phyloP scores from a whole-genome alignment of 306 rosid species.

The Prunus kanzakura region DNA sequence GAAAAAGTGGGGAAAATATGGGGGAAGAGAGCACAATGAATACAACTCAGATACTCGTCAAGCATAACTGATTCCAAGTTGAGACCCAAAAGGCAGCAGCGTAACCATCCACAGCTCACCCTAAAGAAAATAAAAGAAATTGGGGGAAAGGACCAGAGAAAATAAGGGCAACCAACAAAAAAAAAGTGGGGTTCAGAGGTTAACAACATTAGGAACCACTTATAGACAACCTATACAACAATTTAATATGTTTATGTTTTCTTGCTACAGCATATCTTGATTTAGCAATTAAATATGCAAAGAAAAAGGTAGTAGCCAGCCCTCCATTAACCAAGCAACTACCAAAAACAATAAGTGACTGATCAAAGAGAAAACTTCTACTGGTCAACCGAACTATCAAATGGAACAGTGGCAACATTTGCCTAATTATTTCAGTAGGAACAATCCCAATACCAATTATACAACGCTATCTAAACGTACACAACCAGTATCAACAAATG shows the following conservation, averaged over 20 bases:
- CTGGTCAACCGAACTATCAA: neutral
- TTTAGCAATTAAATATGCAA: neutral
- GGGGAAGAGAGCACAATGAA: neutral
- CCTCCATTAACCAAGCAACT: neutral
- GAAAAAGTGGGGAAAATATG: neutral
- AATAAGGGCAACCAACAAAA: neutral
- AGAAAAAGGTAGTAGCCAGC: neutral
- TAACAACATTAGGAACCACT: neutral
- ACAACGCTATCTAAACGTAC: constrained; percentile 14
- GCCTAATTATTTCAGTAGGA: neutral
- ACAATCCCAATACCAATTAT: neutral
- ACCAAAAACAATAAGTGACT: neutral
- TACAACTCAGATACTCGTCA: neutral
- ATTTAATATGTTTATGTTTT: neutral
- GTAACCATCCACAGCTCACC: constrained; percentile 6
- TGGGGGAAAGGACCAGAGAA: neutral
- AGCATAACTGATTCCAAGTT: neutral
- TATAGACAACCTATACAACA: neutral
- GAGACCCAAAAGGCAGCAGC: constrained; percentile 3
- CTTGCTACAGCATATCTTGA: neutral
- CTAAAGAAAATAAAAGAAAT: constrained; percentile 1
- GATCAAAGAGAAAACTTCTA: neutral
- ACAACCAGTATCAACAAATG: constrained; percentile 26
- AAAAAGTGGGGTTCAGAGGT: neutral
- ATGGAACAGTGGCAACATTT: neutral